Percentiles rank a stretch among this genome's conserved stretches.
Conservation (phyloP, 805 yeast species). For the Ogataea nakhonphanomensis region DNA sequence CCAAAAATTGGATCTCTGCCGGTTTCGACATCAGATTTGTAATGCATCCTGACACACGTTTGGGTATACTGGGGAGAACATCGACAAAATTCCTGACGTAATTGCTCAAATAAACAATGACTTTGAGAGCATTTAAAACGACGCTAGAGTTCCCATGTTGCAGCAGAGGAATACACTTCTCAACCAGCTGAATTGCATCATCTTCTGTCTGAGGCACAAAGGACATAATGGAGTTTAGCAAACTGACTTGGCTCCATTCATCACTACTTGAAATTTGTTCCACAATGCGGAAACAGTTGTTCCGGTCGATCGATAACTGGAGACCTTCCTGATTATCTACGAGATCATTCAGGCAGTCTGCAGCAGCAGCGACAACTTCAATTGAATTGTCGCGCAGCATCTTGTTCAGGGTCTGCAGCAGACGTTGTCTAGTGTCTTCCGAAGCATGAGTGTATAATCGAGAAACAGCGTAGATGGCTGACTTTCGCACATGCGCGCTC, state of each 20-base stretch:
- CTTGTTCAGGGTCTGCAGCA: conserved; percentile 48
- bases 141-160: conserved; percentile 82
- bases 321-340: conserved; percentile 53
- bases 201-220: conserved; percentile 68
- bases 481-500: conserved; percentile 60
- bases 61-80: conserved; percentile 51
- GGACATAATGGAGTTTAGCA: conserved; percentile 61
- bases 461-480: conserved; percentile 68
- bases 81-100: conserved; percentile 58
- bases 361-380: conserved; percentile 64
- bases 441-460: conserved; percentile 59
- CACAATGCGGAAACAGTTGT: conserved; percentile 42
- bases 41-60: conserved; percentile 64
- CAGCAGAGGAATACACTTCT: conserved; percentile 61
- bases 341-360: conserved; percentile 63
- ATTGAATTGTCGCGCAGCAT: conserved; percentile 56
- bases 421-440: conserved; percentile 37
- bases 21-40: conserved; percentile 70
- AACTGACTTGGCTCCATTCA: conserved; percentile 73
- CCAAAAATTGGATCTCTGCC: conserved; percentile 79
- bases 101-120: conserved; percentile 67
- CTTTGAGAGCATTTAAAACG: conserved; percentile 70
- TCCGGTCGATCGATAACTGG: conserved; percentile 49
- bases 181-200: conserved; percentile 66
- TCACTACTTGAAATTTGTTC: conserved; percentile 41